Base-by-base conservation (phyloP, 106 monocot species). In the Platanthera guangdongensis region DNA sequence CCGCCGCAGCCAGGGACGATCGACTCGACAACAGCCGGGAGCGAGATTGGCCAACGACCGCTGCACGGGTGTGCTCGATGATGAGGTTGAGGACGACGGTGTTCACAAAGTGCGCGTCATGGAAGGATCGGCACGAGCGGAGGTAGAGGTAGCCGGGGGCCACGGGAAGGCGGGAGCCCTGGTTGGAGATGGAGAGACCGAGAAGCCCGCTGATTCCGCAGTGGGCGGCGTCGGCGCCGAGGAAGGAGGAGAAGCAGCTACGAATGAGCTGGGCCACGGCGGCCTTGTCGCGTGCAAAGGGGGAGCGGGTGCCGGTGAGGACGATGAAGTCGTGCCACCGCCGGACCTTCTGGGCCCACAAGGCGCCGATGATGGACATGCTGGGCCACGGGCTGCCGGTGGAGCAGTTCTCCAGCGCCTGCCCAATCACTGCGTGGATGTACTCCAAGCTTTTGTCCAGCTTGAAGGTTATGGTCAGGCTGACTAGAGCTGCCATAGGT, bases 271-370 rank as follows among this genome's bases (percentile, higher is more conserved):
- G 94, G 7, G 76, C 76, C 9, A 90, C 80, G 32, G 91, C 89
- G 13, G 83, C 85, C 76, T 83, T 88, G 69, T 94, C 97, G 25
- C 83, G 82, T n/a, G 69, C 78, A 74, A 97, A 97, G 11, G 94
- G 91, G 15, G 83, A 84, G 12, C 87, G 87, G 11, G 89, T 78
- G 71, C 89, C 94, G 8, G 91, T 89, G 13, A 92, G 74, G 54
- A 94, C 81, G 8, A 99, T 88, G 78, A 94, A 99, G 81, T 99
- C 86, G 65, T 92, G 91, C 97, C 97, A 99, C 72, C 91, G 82
- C 11, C 81, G 80, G 13, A 88, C 97, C 77, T 99, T 99, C 70
- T 94, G 94, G 18, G 86, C 77, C 91, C 97, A 99, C 18, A 99
- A 57, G 19, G 94, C 91, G 9, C 89, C 97, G 46, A 94, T 82